Conservation (phyloP, 345 rosid genomes). For the Aquilaria sinensis region DNA sequence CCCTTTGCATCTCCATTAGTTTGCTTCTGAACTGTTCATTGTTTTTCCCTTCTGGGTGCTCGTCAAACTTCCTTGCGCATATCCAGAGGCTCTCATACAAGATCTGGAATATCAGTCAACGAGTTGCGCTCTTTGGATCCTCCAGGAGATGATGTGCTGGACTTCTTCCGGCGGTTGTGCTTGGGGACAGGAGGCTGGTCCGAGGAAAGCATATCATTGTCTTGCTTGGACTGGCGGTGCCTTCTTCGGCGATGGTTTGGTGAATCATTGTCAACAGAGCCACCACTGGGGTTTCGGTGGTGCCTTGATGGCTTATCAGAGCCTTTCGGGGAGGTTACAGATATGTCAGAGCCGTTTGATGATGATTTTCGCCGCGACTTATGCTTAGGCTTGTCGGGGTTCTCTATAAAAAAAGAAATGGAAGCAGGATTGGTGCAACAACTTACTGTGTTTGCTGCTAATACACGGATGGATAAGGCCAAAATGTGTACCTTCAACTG, state of each 20-base stretch:
- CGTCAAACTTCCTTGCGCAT: not conserved
- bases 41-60: constrained; percentile 1
- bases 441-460: too few relatives aligned
- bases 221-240: constrained; percentile 16
- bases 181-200: constrained; percentile 26
- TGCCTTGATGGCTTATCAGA: constrained; percentile 35
- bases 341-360: constrained; percentile 7
- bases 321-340: constrained; percentile 21
- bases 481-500: too few relatives aligned
- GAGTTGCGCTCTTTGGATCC: constrained; percentile 22
- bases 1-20: constrained; percentile 4
- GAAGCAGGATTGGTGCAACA: too few relatives aligned
- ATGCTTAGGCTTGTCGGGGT: constrained; percentile 27
- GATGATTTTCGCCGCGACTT: constrained; percentile 26
- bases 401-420: constrained; percentile 15
- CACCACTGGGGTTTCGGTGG: constrained; percentile 15
- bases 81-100: not conserved
- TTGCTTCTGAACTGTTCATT: not conserved
- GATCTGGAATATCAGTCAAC: constrained; percentile 11
- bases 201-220: constrained; percentile 16
- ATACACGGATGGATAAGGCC: too few relatives aligned
- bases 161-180: constrained; percentile 32
- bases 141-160: constrained; percentile 22
- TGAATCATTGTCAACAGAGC: constrained; percentile 22
- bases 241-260: constrained; percentile 4